Evolutionary conservation across 179 eudicot species (phyloP).

Genomic region (Silene noctiflora): DNA sequence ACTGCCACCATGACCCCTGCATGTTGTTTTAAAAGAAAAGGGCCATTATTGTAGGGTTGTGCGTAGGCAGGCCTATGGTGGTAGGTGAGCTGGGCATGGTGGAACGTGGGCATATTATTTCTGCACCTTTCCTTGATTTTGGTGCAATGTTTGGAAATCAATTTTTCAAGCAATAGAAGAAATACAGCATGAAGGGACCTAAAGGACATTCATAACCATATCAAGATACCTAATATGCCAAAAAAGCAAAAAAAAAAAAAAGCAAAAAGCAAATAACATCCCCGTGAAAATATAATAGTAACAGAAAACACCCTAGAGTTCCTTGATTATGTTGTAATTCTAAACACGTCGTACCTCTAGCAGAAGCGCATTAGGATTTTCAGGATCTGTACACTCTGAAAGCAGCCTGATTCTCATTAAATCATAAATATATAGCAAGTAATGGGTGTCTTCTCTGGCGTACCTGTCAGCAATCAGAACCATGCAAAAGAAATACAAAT

Average conservation of each 20-base stretch:
- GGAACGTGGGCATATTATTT: not conserved
- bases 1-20: not conserved
- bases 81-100: not conserved
- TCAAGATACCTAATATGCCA: not conserved
- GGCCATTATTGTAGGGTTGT: not conserved
- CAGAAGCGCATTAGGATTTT: conserved; percentile 46
- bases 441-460: conserved; percentile 98
- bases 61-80: not conserved
- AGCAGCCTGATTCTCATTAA: conserved; percentile 61
- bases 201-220: not conserved
- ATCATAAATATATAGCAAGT: conserved; percentile 82
- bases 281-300: not conserved
- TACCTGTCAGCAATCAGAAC: conserved; percentile 43
- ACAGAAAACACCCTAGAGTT: not conserved
- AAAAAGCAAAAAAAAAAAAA: not conserved
- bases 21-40: not conserved
- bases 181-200: not conserved
- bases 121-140: not conserved
- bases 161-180: not conserved
- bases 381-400: conserved; percentile 48
- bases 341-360: conserved; percentile 45
- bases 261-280: too few relatives aligned
- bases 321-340: not conserved
- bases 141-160: not conserved
- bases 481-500: not conserved